Evolutionary conservation across 2,329 filamentous ascomycete species (phyloP).

Genomic region (Colletotrichum limetticola): DNA sequence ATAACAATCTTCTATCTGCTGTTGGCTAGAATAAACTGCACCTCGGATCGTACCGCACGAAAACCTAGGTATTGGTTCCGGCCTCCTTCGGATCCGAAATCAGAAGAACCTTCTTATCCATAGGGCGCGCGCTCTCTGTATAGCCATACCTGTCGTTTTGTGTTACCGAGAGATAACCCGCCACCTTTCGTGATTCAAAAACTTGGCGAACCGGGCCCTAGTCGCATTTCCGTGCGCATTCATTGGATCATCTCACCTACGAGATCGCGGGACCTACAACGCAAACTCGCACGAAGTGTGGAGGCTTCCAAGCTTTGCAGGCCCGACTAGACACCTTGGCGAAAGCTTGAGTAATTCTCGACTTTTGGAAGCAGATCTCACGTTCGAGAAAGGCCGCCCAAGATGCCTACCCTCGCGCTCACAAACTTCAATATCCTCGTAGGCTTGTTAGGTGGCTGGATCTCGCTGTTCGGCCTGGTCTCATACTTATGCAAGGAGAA

Average conservation of each 20-base stretch:
- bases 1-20: slow-evolving; percentile 50
- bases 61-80: not conserved
- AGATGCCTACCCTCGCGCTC: slow-evolving; percentile 53
- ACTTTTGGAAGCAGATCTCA: not conserved
- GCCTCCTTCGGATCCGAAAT: not conserved
- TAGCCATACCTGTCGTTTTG: not conserved
- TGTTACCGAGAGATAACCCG: not conserved
- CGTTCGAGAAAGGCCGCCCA: slow-evolving; percentile 30
- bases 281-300: not conserved
- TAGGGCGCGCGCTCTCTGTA: no score
- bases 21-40: not conserved
- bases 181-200: not conserved
- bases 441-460: slow-evolving; percentile 84
- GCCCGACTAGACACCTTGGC: slow-evolving; percentile 15
- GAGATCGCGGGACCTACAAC: slow-evolving; percentile 13
- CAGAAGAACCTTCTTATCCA: not conserved
- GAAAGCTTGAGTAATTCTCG: slow-evolving; percentile 30
- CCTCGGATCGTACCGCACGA: not conserved
- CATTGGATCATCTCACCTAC: slow-evolving; percentile 14
- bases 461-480: slow-evolving; percentile 89
- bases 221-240: not conserved
- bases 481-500: slow-evolving; percentile 91
- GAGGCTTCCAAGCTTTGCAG: not conserved
- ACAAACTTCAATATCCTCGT: slow-evolving; percentile 81
- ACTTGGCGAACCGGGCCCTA: not conserved